Evolutionary conservation across 306 rosid species (phyloP).

Genomic region (Prosopis cineraria): DNA sequence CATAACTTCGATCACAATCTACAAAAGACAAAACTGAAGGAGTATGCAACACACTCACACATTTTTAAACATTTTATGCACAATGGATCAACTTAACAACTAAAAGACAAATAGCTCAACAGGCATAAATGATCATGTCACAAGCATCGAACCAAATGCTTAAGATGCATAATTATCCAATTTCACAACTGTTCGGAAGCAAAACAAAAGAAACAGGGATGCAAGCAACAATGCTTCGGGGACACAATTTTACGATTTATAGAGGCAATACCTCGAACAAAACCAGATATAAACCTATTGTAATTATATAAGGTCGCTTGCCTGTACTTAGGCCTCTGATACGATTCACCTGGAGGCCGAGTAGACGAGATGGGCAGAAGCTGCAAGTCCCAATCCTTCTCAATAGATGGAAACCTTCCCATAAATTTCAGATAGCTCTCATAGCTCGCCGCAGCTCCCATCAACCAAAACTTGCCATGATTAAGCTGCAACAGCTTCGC

Average conservation of each 20-base stretch:
- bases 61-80: background rate
- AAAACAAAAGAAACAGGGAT: slow-evolving; percentile 15
- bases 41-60: background rate
- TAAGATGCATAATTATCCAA: background rate
- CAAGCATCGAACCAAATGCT: slow-evolving; percentile 2
- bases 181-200: slow-evolving; percentile 6
- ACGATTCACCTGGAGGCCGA: slow-evolving; percentile 59
- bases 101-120: background rate
- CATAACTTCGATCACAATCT: background rate
- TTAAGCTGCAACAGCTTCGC: slow-evolving; percentile 52
- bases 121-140: background rate
- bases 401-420: slow-evolving; percentile 63
- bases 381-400: slow-evolving; percentile 90
- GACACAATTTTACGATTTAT: background rate
- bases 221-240: background rate
- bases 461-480: slow-evolving; percentile 69
- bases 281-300: background rate
- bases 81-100: background rate
- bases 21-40: background rate
- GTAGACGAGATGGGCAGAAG: slow-evolving; percentile 83
- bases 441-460: slow-evolving; percentile 75
- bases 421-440: slow-evolving; percentile 78
- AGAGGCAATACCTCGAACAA: background rate
- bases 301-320: background rate
- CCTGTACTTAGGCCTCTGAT: slow-evolving; percentile 77